Conservation (phyloP, 805 yeast species). For the Saturnispora zaruensis region DNA sequence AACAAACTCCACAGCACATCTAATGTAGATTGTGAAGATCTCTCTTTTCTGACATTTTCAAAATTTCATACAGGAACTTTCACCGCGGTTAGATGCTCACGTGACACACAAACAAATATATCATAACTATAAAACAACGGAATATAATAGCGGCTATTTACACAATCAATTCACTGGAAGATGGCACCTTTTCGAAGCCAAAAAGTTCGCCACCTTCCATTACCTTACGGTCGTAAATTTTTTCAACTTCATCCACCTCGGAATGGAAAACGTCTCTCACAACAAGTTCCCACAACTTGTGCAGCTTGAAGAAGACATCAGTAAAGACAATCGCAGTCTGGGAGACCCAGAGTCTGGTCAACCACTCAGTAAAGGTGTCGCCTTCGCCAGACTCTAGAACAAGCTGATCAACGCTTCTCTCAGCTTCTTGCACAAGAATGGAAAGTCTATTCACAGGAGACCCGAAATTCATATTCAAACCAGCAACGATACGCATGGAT, state of each 20-base stretch:
- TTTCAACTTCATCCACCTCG: conserved; percentile 34
- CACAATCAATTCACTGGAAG: conserved; percentile 21
- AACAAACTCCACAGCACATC: background rate
- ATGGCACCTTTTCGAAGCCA: conserved; percentile 33
- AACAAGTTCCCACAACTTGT: conserved; percentile 10
- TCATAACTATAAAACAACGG: background rate
- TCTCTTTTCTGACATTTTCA: background rate
- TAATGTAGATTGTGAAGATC: background rate
- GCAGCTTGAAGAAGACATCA: conserved; percentile 10
- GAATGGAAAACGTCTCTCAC: conserved; percentile 4
- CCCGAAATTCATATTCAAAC: conserved; percentile 53
- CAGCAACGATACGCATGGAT: conserved; percentile 68
- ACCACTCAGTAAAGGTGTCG: conserved; percentile 14
- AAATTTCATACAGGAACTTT: background rate
- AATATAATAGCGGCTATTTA: conserved; percentile 2
- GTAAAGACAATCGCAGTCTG: conserved; percentile 13
- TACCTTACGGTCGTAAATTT: conserved; percentile 36
- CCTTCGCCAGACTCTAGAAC: conserved; percentile 9
- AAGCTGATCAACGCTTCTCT: conserved; percentile 17
- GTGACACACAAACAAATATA: background rate
- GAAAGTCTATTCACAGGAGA: conserved; percentile 71
- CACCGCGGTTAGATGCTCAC: background rate
- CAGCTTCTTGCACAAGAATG: conserved; percentile 51
- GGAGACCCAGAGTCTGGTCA: conserved; percentile 15
- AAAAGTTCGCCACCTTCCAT: conserved; percentile 34